Evolutionary conservation across 805 yeast species (phyloP), one percentile per base, ranked within the genome.

Genomic region (Candida vartiovaarae): DNA sequence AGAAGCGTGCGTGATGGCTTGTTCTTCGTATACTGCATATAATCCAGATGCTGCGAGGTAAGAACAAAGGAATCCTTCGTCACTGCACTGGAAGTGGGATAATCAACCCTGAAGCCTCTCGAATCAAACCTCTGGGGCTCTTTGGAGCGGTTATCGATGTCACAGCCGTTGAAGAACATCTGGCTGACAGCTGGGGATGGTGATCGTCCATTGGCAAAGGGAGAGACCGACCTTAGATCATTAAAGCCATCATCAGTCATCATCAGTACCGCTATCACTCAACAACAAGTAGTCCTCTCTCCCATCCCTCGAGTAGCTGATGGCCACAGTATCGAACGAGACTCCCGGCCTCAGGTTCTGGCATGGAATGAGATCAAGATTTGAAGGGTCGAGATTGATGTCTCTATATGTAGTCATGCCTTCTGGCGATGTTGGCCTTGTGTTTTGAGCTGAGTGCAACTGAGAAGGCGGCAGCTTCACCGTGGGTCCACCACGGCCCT

Each of bases 1-100:
- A 84, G 56, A 5, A 84, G 67, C 2, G 73, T 72, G 53, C 89
- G 67, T 33, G 23, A 47, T 41, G 38, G 7, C 11, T 29, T 20
- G 32, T 23, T 4, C 44, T 41, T 15, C 3, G 20, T 4, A 25
- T 7, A 32, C 5, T 15, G n/a, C 5, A 20, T 31, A 31, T 24
- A 38, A 7, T 25, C 28, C 35, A 5, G 11, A 26, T 32, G 34
- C n/a, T 38, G 33, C 6, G 35, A 31, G 23, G 34, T 44, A 10
- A 39, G 24, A 1, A 53, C 43, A 24, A 51, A 47, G 1, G 59
- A 48, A 32, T 53, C 53, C 15, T 33, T 32, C 2, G 37, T 39
- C 7, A 52, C 41, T 4, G 49, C 46, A 11, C 56, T 45, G 1
- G 36, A 28, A 6, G 56, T 47, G 4, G 61, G 60, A 42, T 56